Evolutionary conservation across 345 rosid species (phyloP).

Genomic region (Salix viminalis): DNA sequence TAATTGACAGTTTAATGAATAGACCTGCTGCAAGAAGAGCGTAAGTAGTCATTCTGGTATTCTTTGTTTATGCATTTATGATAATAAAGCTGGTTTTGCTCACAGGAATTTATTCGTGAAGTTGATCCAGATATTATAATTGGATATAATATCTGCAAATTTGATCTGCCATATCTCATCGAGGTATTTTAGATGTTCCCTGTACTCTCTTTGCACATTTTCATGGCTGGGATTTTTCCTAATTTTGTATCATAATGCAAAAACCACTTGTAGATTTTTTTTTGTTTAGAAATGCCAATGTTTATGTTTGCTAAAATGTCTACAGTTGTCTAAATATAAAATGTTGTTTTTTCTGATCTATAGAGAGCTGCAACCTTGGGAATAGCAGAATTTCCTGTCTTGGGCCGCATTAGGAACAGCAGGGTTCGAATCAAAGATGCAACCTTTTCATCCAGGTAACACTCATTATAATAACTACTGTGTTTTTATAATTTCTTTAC

Average conservation of each 20-base stretch:
- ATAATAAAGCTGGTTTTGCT: constrained; percentile 17
- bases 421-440: constrained; percentile 82
- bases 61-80: too few species aligned
- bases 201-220: not conserved
- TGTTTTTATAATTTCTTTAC: not conserved
- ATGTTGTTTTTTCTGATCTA: constrained; percentile 20
- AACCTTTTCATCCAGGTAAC: constrained; percentile 87
- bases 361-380: constrained; percentile 89
- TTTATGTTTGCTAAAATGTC: not conserved
- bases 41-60: too few species aligned
- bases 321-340: not conserved
- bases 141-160: constrained; percentile 97
- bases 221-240: constrained; percentile 1
- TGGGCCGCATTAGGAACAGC: constrained; percentile 87
- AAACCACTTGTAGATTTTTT: not conserved
- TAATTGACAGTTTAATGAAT: not conserved
- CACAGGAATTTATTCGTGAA: constrained; percentile 81
- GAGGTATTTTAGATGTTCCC: constrained; percentile 55
- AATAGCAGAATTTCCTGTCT: constrained; percentile 76
- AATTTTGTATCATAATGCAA: not conserved
- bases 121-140: constrained; percentile 97
- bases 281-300: not conserved
- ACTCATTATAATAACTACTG: not conserved
- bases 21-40: constrained; percentile 3
- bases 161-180: constrained; percentile 93